phyloP scores from a whole-genome alignment of 2,329 filamentous ascomycete genomes.

The Bimuria novae-zelandiae region DNA sequence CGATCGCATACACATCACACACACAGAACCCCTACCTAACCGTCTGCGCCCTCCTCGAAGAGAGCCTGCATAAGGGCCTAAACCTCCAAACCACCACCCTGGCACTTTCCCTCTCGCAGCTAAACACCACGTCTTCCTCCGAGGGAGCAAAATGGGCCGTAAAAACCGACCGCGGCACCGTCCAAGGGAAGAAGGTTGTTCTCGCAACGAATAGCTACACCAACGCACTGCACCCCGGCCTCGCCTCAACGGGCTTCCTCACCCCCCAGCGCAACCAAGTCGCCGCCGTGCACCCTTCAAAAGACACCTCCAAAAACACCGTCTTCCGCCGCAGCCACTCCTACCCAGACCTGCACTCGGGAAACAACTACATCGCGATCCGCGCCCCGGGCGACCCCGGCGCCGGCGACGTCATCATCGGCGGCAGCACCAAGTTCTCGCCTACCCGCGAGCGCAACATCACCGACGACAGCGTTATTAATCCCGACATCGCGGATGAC shows the following conservation, averaged over 20 bases:
- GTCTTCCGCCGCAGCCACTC: constrained; percentile 7
- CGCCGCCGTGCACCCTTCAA: constrained; percentile 3
- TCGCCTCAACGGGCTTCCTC: constrained; percentile 4
- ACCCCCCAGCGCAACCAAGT: constrained; percentile 4
- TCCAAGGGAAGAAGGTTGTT: constrained; percentile 1
- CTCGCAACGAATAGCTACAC: constrained; percentile 6
- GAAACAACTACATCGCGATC: constrained; percentile 9
- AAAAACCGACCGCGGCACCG: constrained; percentile 7
- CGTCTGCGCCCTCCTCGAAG: neutral
- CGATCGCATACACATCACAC: neutral
- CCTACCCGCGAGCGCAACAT: constrained; percentile 5
- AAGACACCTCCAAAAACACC: constrained; percentile 1
- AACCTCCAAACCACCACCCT: constrained; percentile 7
- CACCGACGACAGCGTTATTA: constrained; percentile 6
- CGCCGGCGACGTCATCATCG: constrained; percentile 8
- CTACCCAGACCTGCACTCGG: constrained; percentile 2
- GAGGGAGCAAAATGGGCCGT: constrained; percentile 17
- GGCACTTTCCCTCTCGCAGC: neutral
- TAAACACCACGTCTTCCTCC: neutral
- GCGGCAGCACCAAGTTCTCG: constrained; percentile 7
- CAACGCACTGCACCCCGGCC: constrained; percentile 7
- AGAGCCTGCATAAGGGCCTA: constrained; percentile 2
- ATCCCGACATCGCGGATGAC: constrained; percentile 4
- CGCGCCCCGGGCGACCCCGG: constrained; percentile 4
- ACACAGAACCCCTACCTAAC: constrained; percentile 7